phyloP scores from a whole-genome alignment of 2,329 filamentous ascomycete genomes.

The Arthrinium phaeospermum region DNA sequence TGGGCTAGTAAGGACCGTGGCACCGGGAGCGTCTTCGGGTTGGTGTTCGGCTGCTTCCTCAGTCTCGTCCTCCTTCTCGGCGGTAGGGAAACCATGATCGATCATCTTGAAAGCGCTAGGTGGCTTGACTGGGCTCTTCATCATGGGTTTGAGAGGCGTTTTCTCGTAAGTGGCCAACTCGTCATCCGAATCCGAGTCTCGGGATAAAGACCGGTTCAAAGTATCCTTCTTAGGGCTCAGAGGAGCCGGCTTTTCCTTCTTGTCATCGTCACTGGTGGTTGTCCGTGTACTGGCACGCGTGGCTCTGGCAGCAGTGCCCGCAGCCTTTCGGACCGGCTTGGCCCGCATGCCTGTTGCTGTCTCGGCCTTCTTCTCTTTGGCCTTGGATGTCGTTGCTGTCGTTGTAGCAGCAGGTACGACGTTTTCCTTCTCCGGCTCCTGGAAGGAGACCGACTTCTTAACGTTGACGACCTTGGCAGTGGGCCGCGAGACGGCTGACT shows the following conservation, averaged over 20 bases:
- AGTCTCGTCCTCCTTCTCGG: conserved; percentile 27
- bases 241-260: conserved; percentile 52
- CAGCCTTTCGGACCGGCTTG: conserved; percentile 55
- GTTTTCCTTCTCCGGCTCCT: conserved; percentile 71
- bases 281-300: conserved; percentile 44
- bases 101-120: conserved; percentile 43
- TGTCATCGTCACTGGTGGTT: conserved; percentile 32
- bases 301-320: conserved; percentile 40
- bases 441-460: conserved; percentile 69
- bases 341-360: conserved; percentile 45
- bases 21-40: conserved; percentile 40
- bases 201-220: conserved; percentile 53
- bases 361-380: conserved; percentile 40
- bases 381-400: conserved; percentile 36
- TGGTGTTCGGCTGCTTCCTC: conserved; percentile 39
- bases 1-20: conserved; percentile 56
- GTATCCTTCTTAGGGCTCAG: conserved; percentile 70
- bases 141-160: conserved; percentile 56
- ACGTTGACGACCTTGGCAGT: conserved; percentile 30
- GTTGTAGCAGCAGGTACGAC: conserved; percentile 46
- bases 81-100: conserved; percentile 35
- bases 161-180: conserved; percentile 61
- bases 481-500: conserved; percentile 46
- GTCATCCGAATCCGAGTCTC: conserved; percentile 61
- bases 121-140: conserved; percentile 62